phyloP scores from a whole-genome alignment of 177 flowering plant genomes.

The Vitis hybrid region DNA sequence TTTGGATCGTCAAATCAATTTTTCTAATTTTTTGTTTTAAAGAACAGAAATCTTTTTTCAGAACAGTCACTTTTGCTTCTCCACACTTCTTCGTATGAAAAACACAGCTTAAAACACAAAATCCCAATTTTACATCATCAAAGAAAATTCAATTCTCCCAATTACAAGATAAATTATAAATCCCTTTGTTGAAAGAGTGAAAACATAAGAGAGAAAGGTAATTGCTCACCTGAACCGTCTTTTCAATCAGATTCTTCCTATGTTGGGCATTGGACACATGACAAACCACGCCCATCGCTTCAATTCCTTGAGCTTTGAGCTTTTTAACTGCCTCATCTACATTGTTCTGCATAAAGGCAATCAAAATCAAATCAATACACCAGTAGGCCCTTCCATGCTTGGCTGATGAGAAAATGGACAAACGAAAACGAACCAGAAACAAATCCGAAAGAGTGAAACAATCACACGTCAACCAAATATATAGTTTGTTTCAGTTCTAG shows the following conservation, averaged over 20 bases:
- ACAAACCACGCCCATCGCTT: conserved; percentile 76
- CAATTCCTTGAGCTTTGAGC: conserved; percentile 65
- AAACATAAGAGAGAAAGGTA: too few species aligned
- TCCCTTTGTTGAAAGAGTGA: too few species aligned
- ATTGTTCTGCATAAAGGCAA: conserved; percentile 53
- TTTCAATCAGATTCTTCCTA: conserved; percentile 72
- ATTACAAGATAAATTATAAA: too few species aligned
- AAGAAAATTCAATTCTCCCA: too few species aligned
- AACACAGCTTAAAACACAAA: not conserved
- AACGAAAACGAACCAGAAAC: conserved; percentile 5
- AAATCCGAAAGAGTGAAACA: too few species aligned
- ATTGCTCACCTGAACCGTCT: conserved; percentile 64
- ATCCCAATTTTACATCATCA: not conserved
- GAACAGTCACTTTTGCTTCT: too few species aligned
- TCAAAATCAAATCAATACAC: not conserved
- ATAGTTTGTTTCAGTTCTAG: too few species aligned
- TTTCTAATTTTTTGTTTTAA: too few species aligned
- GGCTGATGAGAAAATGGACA: not conserved
- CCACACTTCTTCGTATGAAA: too few species aligned
- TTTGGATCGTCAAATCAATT: too few species aligned
- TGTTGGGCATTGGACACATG: conserved; percentile 88
- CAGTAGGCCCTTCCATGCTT: not conserved
- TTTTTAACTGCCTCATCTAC: conserved; percentile 87
- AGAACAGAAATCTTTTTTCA: too few species aligned
- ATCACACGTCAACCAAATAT: too few species aligned